Percentiles rank a stretch among this genome's conserved stretches.
phyloP scores from a whole-genome alignment of 2,329 filamentous ascomycete species.

The Apiospora sp. region DNA sequence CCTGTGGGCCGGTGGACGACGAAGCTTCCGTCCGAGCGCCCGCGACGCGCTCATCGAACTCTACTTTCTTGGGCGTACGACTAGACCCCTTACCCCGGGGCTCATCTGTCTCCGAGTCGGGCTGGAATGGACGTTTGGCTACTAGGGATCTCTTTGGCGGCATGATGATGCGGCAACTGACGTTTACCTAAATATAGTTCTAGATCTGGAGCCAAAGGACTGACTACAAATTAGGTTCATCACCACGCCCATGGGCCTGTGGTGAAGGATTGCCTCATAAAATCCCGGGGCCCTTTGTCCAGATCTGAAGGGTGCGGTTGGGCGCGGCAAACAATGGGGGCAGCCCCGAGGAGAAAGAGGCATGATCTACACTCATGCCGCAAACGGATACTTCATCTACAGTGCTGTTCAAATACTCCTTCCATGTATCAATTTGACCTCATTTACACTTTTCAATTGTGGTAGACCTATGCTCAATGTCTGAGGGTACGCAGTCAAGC shows the following conservation, averaged over 20 bases:
- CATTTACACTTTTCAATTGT: too few relatives aligned
- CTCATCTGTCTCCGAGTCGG: neutral
- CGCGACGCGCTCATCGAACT: too few relatives aligned
- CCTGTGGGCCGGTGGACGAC: too few relatives aligned
- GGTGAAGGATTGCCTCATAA: neutral
- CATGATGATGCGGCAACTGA: neutral
- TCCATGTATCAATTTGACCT: neutral
- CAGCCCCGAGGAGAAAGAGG: neutral
- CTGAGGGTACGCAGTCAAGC: too few relatives aligned
- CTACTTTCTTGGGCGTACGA: neutral
- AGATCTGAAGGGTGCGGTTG: neutral
- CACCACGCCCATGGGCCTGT: neutral
- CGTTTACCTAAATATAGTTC: neutral
- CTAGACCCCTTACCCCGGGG: neutral
- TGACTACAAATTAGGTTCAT: neutral
- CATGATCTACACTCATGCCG: neutral
- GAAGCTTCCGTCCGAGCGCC: neutral
- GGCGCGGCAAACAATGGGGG: neutral
- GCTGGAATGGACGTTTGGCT: neutral
- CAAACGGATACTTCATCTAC: neutral
- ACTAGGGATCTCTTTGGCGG: neutral
- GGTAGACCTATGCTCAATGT: too few relatives aligned
- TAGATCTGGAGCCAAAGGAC: neutral
- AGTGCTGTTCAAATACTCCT: fast-evolving
- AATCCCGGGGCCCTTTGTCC: neutral